phyloP scores from a whole-genome alignment of 768 basidiomycete genomes.

The Filobasidium floriforme region DNA sequence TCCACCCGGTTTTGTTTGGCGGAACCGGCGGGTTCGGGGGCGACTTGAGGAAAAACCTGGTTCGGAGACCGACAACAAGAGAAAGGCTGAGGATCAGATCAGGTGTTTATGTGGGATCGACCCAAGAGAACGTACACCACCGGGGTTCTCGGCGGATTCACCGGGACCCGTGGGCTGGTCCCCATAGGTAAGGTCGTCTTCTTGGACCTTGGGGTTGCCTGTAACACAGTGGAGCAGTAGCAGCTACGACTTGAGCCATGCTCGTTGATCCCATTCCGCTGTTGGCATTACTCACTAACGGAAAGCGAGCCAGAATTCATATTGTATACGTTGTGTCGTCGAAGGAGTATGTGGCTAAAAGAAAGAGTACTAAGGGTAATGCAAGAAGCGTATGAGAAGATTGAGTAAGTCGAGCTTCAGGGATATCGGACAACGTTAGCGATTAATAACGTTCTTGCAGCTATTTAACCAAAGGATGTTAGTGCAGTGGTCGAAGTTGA shows the following conservation, averaged over 20 bases:
- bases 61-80: background rate
- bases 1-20: conserved; percentile 13
- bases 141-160: conserved; percentile 42
- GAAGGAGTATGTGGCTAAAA: background rate
- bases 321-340: background rate
- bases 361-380: background rate
- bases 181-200: conserved; percentile 30
- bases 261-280: background rate
- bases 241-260: background rate
- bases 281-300: background rate
- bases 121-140: conserved; percentile 34
- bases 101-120: background rate
- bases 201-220: conserved; percentile 36
- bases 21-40: conserved; percentile 21
- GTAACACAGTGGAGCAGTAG: background rate
- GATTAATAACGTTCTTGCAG: no score
- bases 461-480: no score
- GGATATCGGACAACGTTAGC: no score
- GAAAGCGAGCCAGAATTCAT: background rate
- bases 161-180: conserved; percentile 34
- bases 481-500: no score
- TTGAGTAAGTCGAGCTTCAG: no score
- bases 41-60: conserved; percentile 33
- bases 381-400: no score
- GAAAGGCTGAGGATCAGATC: background rate